Evolutionary conservation across 495 filamentous ascomycete species (phyloP).

Genomic region (Penicillium paxilli): DNA sequence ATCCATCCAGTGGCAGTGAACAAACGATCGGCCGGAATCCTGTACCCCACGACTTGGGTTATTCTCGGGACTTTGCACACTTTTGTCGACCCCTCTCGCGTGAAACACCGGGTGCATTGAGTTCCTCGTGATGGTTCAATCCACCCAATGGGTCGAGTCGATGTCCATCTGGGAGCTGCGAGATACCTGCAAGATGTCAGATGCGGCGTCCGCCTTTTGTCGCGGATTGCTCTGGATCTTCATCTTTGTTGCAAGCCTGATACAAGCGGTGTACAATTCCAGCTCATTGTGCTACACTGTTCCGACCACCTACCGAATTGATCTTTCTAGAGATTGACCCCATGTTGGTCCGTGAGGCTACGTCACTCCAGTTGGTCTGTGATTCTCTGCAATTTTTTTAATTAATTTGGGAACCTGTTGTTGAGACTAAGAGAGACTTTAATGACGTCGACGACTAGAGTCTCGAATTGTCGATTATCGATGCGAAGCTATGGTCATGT

Average conservation of each 20-base stretch:
- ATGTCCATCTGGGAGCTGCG: neutral
- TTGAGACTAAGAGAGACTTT: neutral
- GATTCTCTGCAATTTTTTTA: slow-evolving; percentile 1
- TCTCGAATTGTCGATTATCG: neutral
- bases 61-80: too few relatives aligned
- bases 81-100: slow-evolving; percentile 4
- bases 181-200: neutral
- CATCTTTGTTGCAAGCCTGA: slow-evolving; percentile 1
- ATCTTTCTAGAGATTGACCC: slow-evolving; percentile 3
- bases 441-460: neutral
- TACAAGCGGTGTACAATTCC: neutral
- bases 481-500: neutral
- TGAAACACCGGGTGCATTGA: slow-evolving; percentile 16
- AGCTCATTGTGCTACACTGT: too few relatives aligned
- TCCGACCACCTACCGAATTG: too few relatives aligned
- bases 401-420: neutral
- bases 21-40: slow-evolving; percentile 7
- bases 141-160: neutral
- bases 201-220: neutral
- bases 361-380: slow-evolving; percentile 11
- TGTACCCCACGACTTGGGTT: slow-evolving; percentile 23
- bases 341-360: slow-evolving; percentile 23
- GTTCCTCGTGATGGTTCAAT: neutral
- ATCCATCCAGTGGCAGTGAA: slow-evolving; percentile 14
- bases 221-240: neutral